Percentiles rank a stretch among this genome's conserved stretches.
These are phyloP conservation scores for Carpinus viminea DNA, from an alignment of 306 rosid species.

Conservation along the genomic window DNA sequence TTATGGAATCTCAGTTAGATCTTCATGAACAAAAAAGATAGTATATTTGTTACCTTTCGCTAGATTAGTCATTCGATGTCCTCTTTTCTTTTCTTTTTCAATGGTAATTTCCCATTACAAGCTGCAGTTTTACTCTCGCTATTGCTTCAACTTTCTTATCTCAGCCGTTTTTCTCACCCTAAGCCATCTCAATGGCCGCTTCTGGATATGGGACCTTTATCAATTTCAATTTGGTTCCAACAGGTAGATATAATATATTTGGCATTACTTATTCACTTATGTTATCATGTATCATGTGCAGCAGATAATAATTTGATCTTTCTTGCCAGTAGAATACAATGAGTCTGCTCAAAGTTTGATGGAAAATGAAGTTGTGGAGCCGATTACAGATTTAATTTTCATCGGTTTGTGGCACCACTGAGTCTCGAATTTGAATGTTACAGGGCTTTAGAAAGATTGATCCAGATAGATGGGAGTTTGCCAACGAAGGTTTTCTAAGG, in stretches of 20 bases:
- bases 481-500: slow-evolving; percentile 72
- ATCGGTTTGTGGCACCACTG: not conserved
- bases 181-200: not conserved
- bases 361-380: not conserved
- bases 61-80: slow-evolving; percentile 4
- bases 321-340: not conserved
- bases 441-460: slow-evolving; percentile 92
- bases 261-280: not conserved
- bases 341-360: not conserved
- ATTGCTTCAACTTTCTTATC: not conserved
- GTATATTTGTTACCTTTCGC: not conserved
- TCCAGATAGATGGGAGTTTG: slow-evolving; percentile 84
- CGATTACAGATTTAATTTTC: not conserved
- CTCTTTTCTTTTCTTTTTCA: not conserved
- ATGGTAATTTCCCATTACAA: not conserved
- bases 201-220: not conserved
- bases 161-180: not conserved
- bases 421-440: slow-evolving; percentile 23
- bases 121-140: not conserved
- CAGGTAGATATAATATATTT: not conserved
- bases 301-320: not conserved
- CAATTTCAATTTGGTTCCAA: slow-evolving; percentile 1
- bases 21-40: not conserved
- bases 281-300: slow-evolving; percentile 11
- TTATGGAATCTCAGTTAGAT: not conserved